Evolutionary conservation across 202 grass and related monocot species (phyloP).

Genomic region (Setaria viridis): DNA sequence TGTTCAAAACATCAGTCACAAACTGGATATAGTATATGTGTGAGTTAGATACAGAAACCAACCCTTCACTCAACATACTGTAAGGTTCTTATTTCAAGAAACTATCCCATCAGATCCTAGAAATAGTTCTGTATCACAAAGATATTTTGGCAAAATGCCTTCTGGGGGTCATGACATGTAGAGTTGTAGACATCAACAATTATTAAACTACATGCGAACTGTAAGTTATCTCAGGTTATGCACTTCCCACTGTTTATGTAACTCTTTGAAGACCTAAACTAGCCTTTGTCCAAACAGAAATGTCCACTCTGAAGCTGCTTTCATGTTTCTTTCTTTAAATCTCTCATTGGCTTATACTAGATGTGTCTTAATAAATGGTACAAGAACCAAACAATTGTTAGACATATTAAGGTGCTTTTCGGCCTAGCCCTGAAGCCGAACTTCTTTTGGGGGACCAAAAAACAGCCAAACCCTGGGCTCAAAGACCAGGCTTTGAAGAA

Average conservation of each 20-base stretch:
- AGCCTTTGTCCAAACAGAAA: neutral
- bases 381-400: neutral
- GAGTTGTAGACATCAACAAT: neutral
- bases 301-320: neutral
- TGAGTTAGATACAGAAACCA: constrained; percentile 12
- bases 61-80: constrained; percentile 26
- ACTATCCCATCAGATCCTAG: neutral
- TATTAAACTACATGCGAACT: neutral
- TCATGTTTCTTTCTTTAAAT: neutral
- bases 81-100: constrained; percentile 13
- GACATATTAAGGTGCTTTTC: neutral
- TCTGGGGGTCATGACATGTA: neutral
- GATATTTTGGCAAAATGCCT: neutral
- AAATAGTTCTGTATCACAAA: constrained; percentile 31
- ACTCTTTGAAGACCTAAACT: neutral
- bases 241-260: neutral
- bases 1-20: constrained; percentile 7
- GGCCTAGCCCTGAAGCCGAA: neutral
- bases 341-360: neutral
- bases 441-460: neutral
- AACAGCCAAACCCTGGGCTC: neutral
- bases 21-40: constrained; percentile 16
- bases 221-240: constrained; percentile 4
- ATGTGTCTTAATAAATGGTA: neutral
- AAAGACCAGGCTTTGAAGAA: neutral